phyloP scores from a whole-genome alignment of 2,329 filamentous ascomycete genomes.

The Trichophyton mentagrophytes region DNA sequence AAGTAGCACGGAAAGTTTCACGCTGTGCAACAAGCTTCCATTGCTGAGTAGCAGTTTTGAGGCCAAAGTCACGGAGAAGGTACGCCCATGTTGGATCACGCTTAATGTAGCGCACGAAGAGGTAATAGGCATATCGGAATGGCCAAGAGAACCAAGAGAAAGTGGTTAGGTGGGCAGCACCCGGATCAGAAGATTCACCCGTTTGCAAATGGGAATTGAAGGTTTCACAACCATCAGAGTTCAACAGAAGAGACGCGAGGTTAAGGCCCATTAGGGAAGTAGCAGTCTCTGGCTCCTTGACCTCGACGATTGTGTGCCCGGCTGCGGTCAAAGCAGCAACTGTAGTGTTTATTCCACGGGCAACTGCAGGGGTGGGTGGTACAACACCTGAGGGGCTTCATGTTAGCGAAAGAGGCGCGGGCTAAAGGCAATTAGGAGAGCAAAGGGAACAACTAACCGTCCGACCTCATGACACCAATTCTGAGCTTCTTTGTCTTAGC shows the following conservation, averaged over 20 bases:
- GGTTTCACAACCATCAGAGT: slow-evolving; percentile 69
- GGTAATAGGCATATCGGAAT: slow-evolving; percentile 73
- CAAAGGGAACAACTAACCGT: slow-evolving; percentile 33
- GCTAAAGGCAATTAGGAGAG: neutral
- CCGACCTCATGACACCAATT: slow-evolving; percentile 65
- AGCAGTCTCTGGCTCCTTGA: slow-evolving; percentile 56
- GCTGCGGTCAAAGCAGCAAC: slow-evolving; percentile 54
- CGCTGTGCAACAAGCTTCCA: slow-evolving; percentile 69
- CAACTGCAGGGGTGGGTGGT: slow-evolving; percentile 73
- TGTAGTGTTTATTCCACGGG: slow-evolving; percentile 58
- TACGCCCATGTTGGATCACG: slow-evolving; percentile 67
- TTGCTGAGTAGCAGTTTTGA: slow-evolving; percentile 62
- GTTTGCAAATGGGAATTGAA: slow-evolving; percentile 64
- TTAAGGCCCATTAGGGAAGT: slow-evolving; percentile 64
- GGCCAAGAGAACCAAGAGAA: slow-evolving; percentile 62
- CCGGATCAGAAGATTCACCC: slow-evolving; percentile 68
- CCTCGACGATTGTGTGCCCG: slow-evolving; percentile 61
- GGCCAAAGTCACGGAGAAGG: slow-evolving; percentile 58
- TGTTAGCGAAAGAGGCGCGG: neutral
- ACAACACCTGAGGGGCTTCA: slow-evolving; percentile 48
- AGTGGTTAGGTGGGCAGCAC: slow-evolving; percentile 60
- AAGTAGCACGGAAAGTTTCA: slow-evolving; percentile 62
- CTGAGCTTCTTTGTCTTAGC: slow-evolving; percentile 52
- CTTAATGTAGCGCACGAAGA: slow-evolving; percentile 76
- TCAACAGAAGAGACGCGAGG: slow-evolving; percentile 67